phyloP scores from a whole-genome alignment of 2,329 filamentous ascomycete genomes.

The Aspergillus texensis region DNA sequence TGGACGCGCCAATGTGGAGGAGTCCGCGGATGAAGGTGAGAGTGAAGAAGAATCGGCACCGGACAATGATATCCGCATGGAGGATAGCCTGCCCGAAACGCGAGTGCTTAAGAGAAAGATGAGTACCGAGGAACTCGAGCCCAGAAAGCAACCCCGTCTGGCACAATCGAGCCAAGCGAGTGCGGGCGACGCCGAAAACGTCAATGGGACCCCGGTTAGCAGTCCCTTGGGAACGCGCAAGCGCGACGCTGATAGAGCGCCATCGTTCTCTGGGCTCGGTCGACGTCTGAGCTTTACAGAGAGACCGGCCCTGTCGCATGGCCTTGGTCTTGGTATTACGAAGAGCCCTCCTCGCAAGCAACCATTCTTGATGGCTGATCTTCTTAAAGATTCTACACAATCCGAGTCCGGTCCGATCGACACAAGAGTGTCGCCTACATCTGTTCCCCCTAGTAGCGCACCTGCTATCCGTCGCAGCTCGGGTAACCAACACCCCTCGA shows the following conservation, averaged over 20 bases:
- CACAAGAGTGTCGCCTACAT: slow-evolving; percentile 2
- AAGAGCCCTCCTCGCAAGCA: slow-evolving; percentile 28
- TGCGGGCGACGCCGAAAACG: slow-evolving; percentile 2
- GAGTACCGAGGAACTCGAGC: slow-evolving; percentile 19
- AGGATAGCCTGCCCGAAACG: slow-evolving; percentile 6
- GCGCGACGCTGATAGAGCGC: slow-evolving; percentile 12
- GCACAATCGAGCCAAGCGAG: slow-evolving; percentile 13
- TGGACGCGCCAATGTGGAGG: not conserved
- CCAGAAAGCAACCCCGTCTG: slow-evolving; percentile 31
- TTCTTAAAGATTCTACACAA: slow-evolving; percentile 14
- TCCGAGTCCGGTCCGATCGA: not conserved
- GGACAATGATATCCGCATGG: slow-evolving; percentile 24
- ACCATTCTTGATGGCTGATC: not conserved
- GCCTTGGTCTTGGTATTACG: slow-evolving; percentile 33
- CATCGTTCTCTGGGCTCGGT: slow-evolving; percentile 25
- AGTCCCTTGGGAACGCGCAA: slow-evolving; percentile 20
- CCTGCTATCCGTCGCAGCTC: slow-evolving; percentile 11
- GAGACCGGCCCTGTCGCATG: slow-evolving; percentile 15
- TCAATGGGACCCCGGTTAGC: slow-evolving; percentile 9
- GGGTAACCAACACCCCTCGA: slow-evolving; percentile 13
- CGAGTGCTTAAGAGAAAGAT: slow-evolving; percentile 31
- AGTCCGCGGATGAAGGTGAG: not conserved
- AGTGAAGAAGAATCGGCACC: slow-evolving; percentile 4
- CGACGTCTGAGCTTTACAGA: slow-evolving; percentile 21
- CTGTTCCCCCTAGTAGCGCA: slow-evolving; percentile 15